Evolutionary conservation across 805 yeast species (phyloP).

Genomic region (Clavispora vitiphila): DNA sequence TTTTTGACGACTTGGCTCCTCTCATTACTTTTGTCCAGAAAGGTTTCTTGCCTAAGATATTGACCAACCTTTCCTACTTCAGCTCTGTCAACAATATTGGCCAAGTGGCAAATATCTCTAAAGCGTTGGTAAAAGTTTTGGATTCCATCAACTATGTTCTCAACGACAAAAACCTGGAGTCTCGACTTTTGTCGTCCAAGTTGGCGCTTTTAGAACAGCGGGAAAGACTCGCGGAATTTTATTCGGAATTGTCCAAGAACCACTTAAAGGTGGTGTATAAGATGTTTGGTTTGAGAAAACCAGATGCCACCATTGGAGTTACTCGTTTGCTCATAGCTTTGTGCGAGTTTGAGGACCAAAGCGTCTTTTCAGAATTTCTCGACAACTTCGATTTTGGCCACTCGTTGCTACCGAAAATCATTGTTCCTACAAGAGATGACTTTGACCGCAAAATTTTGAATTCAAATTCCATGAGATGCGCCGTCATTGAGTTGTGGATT

Average conservation of each 20-base stretch:
- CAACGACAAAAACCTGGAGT: slow-evolving; percentile 11
- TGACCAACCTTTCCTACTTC: slow-evolving; percentile 39
- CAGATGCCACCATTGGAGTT: slow-evolving; percentile 57
- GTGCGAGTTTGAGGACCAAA: slow-evolving; percentile 45
- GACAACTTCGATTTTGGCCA: slow-evolving; percentile 65
- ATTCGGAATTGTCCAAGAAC: slow-evolving; percentile 49
- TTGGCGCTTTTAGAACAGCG: slow-evolving; percentile 14
- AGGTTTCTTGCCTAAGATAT: slow-evolving; percentile 25
- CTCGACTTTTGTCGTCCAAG: slow-evolving; percentile 8
- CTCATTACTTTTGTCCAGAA: slow-evolving; percentile 25
- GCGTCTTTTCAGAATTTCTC: slow-evolving; percentile 51
- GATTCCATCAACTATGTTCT: slow-evolving; percentile 20
- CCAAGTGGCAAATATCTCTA: slow-evolving; percentile 42
- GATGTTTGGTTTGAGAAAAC: slow-evolving; percentile 54
- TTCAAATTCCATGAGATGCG: slow-evolving; percentile 46
- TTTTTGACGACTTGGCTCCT: slow-evolving; percentile 10
- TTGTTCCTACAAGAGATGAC: slow-evolving; percentile 44
- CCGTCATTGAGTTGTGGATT: slow-evolving; percentile 61
- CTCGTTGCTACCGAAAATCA: slow-evolving; percentile 54
- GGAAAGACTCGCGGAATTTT: slow-evolving; percentile 28
- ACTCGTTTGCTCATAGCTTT: slow-evolving; percentile 53
- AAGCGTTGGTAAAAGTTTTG: slow-evolving; percentile 25
- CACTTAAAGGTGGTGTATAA: slow-evolving; percentile 65
- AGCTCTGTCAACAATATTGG: slow-evolving; percentile 49
- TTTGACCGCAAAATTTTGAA: slow-evolving; percentile 30